These are phyloP conservation scores for Nannochloris sp. DNA, from an alignment of 139 green algal genomes.

Conservation along the genomic window DNA sequence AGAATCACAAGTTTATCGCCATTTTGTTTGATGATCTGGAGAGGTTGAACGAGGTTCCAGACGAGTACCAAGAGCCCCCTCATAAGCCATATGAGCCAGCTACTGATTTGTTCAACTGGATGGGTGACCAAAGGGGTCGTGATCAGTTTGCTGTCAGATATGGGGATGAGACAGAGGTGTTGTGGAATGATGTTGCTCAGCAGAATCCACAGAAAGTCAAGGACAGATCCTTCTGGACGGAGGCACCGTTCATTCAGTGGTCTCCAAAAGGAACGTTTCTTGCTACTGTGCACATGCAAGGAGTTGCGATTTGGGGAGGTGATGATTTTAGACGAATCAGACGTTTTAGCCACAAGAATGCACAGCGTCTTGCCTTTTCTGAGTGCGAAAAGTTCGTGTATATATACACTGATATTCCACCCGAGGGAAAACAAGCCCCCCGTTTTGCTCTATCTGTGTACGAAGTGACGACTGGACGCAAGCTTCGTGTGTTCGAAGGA, in stretches of 20 bases:
- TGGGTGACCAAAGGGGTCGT: constrained; percentile 80
- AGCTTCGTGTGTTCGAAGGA: constrained; percentile 59
- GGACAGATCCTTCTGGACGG: constrained; percentile 77
- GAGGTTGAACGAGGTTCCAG: constrained; percentile 48
- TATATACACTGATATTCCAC: constrained; percentile 49
- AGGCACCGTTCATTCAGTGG: constrained; percentile 87
- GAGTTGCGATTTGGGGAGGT: constrained; percentile 86
- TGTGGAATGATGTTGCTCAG: constrained; percentile 66
- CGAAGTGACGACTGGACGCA: constrained; percentile 57
- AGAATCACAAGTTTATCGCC: constrained; percentile 87
- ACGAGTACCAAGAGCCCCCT: constrained; percentile 43
- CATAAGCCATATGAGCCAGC: background rate
- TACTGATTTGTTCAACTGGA: constrained; percentile 40
- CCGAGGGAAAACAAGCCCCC: background rate
- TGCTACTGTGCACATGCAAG: constrained; percentile 82
- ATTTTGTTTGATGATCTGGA: constrained; percentile 93
- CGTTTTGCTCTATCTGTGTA: constrained; percentile 59
- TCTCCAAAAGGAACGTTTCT: constrained; percentile 69
- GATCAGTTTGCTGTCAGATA: constrained; percentile 92
- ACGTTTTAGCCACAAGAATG: constrained; percentile 54
- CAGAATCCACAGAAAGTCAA: constrained; percentile 37
- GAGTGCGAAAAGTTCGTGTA: constrained; percentile 82
- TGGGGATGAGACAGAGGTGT: constrained; percentile 68
- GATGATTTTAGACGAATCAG: constrained; percentile 55
- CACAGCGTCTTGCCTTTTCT: constrained; percentile 79